phyloP scores from a whole-genome alignment of 345 rosid species.

The Adansonia digitata region DNA sequence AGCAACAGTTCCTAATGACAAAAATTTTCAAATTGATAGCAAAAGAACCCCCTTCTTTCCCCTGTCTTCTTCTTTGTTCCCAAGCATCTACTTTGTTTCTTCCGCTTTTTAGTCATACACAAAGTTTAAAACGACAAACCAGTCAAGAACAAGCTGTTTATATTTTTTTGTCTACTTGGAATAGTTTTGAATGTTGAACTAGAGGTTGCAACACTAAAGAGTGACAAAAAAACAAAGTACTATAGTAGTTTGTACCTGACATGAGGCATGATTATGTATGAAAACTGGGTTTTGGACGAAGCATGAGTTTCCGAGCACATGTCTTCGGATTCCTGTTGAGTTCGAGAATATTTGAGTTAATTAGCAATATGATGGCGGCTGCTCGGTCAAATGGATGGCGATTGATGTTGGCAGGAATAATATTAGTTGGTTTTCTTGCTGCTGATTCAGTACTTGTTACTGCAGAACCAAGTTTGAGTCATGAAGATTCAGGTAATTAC shows the following conservation, averaged over 20 bases:
- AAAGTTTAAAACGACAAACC: neutral
- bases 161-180: neutral
- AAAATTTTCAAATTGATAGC: neutral
- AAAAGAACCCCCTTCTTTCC: neutral
- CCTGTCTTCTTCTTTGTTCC: neutral
- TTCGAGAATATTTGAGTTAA: neutral
- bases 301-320: too few species aligned
- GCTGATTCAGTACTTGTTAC: constrained; percentile 11
- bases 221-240: neutral
- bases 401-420: constrained; percentile 4
- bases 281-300: too few species aligned
- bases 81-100: neutral
- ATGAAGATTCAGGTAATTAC: constrained; percentile 5
- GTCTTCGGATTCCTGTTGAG: neutral
- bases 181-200: neutral
- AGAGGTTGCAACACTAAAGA: neutral
- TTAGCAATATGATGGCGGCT: neutral
- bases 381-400: constrained; percentile 9
- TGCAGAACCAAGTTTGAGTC: constrained; percentile 16
- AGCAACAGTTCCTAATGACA: neutral
- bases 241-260: neutral
- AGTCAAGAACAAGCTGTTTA: neutral
- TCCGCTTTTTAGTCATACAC: neutral
- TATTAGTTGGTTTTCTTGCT: constrained; percentile 18
- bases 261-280: neutral